phyloP scores from a whole-genome alignment of 305 asterid genomes.

The Coffea humblotiana region DNA sequence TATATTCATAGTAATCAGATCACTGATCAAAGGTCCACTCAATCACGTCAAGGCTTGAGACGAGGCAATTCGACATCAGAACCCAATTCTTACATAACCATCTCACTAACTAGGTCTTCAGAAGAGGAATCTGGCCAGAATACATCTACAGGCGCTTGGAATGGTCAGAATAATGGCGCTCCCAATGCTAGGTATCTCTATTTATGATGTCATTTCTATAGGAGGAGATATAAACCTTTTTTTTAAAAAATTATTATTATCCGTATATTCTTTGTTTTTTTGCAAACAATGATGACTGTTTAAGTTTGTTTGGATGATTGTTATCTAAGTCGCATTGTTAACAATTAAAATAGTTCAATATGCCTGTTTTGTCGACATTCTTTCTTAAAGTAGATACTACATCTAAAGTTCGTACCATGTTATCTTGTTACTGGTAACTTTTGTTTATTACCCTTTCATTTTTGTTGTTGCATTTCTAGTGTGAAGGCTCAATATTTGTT shows the following conservation, averaged over 20 bases:
- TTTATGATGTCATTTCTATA: slow-evolving; percentile 7
- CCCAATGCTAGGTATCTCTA: slow-evolving; percentile 35
- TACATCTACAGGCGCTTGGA: slow-evolving; percentile 25
- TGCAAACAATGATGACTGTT: slow-evolving; percentile 1
- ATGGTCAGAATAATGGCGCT: slow-evolving; percentile 21
- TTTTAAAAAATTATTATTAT: background rate
- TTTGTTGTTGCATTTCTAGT: background rate
- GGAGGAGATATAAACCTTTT: background rate
- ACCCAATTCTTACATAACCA: slow-evolving; percentile 40
- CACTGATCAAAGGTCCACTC: slow-evolving; percentile 27
- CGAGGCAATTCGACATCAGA: slow-evolving; percentile 32
- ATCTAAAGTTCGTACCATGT: background rate
- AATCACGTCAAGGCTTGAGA: slow-evolving; percentile 30
- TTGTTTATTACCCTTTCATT: background rate
- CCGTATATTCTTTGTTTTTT: background rate
- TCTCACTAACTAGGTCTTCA: slow-evolving; percentile 41
- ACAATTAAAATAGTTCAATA: background rate
- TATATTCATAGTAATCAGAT: slow-evolving; percentile 33
- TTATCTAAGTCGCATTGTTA: background rate
- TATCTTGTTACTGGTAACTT: background rate
- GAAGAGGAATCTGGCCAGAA: slow-evolving; percentile 33
- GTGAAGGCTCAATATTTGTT: background rate
- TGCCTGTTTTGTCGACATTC: background rate
- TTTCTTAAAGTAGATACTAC: background rate
- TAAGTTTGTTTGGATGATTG: background rate